Evolutionary conservation across 345 rosid genomes (phyloP).

Genomic region (Rubroshorea leprosula): DNA sequence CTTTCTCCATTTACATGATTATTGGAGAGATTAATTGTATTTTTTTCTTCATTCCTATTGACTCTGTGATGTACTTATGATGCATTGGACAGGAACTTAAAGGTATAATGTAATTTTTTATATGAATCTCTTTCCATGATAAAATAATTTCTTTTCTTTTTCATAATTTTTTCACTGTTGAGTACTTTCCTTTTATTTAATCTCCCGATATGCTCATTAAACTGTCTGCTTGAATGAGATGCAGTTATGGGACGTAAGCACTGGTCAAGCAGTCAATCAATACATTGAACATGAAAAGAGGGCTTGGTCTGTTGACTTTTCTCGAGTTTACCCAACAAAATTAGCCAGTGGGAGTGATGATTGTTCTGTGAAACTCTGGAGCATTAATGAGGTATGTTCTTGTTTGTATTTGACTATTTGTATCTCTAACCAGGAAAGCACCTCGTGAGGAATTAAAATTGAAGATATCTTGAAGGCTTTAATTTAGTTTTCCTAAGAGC

Average conservation of each 20-base stretch:
- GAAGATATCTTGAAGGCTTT: constrained; percentile 5
- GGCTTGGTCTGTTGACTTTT: constrained; percentile 99
- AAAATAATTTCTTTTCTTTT: too few relatives aligned
- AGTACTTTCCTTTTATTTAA: too few relatives aligned
- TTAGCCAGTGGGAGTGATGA: constrained; percentile 99
- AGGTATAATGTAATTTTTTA: too few relatives aligned
- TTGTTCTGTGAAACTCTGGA: constrained; percentile 94
- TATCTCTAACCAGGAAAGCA: too few relatives aligned
- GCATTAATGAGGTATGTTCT: constrained; percentile 69
- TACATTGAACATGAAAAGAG: constrained; percentile 84
- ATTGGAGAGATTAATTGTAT: too few relatives aligned
- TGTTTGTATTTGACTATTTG: constrained; percentile 11
- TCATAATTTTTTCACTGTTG: too few relatives aligned
- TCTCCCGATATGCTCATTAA: background rate
- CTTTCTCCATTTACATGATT: too few relatives aligned
- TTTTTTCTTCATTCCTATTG: too few relatives aligned
- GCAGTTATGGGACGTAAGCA: constrained; percentile 95
- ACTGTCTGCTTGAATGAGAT: constrained; percentile 29
- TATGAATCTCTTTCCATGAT: too few relatives aligned
- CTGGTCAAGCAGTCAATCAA: constrained; percentile 74
- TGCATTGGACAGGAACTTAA: too few relatives aligned
- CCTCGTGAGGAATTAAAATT: too few relatives aligned
- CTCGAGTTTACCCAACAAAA: constrained; percentile 78
- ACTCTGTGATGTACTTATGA: too few relatives aligned
- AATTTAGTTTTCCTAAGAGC: constrained; percentile 11